phyloP scores from a whole-genome alignment of 2,329 filamentous ascomycete genomes.

The Bipolaris cookei region DNA sequence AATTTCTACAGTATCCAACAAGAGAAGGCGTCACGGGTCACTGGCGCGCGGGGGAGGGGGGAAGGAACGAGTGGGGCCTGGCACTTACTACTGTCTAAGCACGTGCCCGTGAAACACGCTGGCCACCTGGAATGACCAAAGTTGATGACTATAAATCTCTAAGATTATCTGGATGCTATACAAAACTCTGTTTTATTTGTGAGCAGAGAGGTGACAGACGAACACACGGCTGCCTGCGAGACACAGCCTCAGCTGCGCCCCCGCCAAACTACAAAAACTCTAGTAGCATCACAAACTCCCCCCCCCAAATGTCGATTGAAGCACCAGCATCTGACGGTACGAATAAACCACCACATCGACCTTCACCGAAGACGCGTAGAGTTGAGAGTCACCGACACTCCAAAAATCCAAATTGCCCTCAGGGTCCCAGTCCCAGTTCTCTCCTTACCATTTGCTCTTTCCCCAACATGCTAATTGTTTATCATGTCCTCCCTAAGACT shows the following conservation, averaged over 20 bases:
- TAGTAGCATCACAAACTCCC: slow-evolving; percentile 7
- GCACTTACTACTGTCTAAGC: slow-evolving; percentile 4
- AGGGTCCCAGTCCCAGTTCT: neutral
- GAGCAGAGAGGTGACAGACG: slow-evolving; percentile 1
- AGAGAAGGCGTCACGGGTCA: slow-evolving; percentile 9
- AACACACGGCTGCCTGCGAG: slow-evolving; percentile 7
- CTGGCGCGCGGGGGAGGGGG: slow-evolving; percentile 5
- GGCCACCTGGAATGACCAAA: neutral
- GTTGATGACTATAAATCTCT: neutral
- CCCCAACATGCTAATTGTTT: slow-evolving; percentile 19
- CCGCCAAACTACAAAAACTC: slow-evolving; percentile 11
- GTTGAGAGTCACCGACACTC: neutral
- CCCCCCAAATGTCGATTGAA: neutral
- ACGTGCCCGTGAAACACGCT: slow-evolving; percentile 7
- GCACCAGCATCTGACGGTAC: neutral
- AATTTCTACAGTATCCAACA: neutral
- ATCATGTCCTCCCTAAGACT: slow-evolving; percentile 38
- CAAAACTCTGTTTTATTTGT: neutral
- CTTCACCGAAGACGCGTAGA: neutral
- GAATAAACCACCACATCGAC: slow-evolving; percentile 6
- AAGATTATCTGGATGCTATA: neutral
- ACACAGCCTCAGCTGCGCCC: slow-evolving; percentile 18
- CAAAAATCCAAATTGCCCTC: neutral
- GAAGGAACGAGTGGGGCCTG: slow-evolving; percentile 16
- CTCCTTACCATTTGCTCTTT: neutral